Base-by-base conservation (phyloP, 192 early-diverging fungal genomes). In the Geranomyces michiganensis region DNA sequence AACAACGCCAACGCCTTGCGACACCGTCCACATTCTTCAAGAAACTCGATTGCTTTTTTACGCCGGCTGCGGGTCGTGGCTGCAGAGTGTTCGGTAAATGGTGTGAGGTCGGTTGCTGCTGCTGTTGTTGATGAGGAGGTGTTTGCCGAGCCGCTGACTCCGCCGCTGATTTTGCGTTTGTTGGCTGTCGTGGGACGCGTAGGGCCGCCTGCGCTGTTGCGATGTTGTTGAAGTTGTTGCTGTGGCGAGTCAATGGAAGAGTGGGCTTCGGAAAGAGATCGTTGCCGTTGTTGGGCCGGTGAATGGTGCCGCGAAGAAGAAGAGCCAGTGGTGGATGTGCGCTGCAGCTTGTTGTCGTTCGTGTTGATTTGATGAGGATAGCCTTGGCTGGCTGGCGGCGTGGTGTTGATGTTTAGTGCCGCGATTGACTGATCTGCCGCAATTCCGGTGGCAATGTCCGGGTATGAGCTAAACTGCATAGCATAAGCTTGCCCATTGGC, bases 11-110 rank as follows among this genome's bases (percentile, higher is more conserved):
- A 29, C 22, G 46, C 12, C 4, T 17, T 51, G 19, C 61, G 45
- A 32, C 70, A 72, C 7, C 29, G 15, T 31, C 31, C 17, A 32
- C 58, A 60, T 19, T 27, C 24, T 41, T 49, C 33, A 5, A 47
- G 0, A 33, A 60, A 64, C 47, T 72, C 70, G 14, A 72, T n/a
- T 4, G 56, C 53, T 36, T 72, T 72, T 41, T 64, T 72, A n/a
- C 61, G 33, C 17, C 66, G 47, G 32, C 51, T 53, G 24, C 21
- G 29, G 29, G 29, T 33, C 58, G 17, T 29, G 22, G 58, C 29
- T 27, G 29, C 58, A 33, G 58, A 41, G 36, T 41, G 29, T 27
- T 60, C 58, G 15, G 29, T 17, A 60, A 33, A 29, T 9, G 24
- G 17, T 32, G 31, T 19, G 7, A 29, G 4, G 27, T 19, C 58